Conservation (phyloP, 2,329 filamentous ascomycete species). For the Aspergillus sp. region DNA sequence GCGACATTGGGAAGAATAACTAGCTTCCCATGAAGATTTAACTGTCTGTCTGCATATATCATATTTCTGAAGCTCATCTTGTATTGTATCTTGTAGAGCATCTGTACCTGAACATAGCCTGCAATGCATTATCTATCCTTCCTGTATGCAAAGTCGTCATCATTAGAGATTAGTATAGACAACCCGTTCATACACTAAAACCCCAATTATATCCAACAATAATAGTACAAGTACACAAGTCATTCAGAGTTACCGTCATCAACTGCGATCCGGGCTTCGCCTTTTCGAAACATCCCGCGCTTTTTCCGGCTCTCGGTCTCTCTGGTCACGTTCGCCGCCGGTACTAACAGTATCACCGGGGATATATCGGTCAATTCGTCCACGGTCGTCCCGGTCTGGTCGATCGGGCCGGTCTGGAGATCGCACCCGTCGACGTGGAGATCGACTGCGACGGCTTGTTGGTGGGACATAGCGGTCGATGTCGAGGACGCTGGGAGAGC, state of each 20-base stretch:
- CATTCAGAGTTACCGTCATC: conserved; percentile 1
- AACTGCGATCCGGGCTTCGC: conserved; percentile 19
- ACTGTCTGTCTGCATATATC: not conserved
- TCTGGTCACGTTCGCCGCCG: conserved; percentile 19
- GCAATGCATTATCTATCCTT: not conserved
- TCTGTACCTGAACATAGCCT: no score
- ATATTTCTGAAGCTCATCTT: not conserved
- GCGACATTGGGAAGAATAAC: conserved; percentile 70
- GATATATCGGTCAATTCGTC: conserved; percentile 40
- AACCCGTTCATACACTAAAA: conserved; percentile 4
- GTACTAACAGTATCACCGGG: conserved; percentile 26
- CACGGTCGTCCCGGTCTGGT: not conserved
- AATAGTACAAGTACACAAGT: not conserved
- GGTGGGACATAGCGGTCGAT: conserved; percentile 40
- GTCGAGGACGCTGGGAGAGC: conserved; percentile 28
- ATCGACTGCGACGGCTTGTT: conserved; percentile 35
- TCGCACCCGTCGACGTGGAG: conserved; percentile 33
- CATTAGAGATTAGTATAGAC: not conserved
- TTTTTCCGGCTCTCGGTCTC: conserved; percentile 12
- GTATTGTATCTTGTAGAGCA: no score
- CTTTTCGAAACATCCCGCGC: conserved; percentile 17
- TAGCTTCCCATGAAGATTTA: no score
- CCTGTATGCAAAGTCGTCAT: not conserved
- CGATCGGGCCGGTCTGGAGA: conserved; percentile 25
- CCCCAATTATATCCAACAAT: conserved; percentile 4